phyloP scores from a whole-genome alignment of 352 stramenopile genomes.

The Plasmopara muralis region DNA sequence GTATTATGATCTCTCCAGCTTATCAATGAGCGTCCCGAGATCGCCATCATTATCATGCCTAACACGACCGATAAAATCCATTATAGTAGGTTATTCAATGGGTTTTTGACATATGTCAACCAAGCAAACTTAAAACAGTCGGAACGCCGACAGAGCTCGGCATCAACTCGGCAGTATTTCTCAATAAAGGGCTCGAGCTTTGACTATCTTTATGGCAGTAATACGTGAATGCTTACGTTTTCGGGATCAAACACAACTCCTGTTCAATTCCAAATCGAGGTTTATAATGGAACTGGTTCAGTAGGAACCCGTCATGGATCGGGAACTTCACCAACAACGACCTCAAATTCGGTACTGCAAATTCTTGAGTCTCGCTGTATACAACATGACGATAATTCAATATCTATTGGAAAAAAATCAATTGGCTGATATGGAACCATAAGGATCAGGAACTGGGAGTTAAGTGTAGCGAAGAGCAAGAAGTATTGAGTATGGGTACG shows the following conservation, averaged over 20 bases:
- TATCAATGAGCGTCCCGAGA: too few species aligned
- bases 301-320: too few species aligned
- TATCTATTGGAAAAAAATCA: conserved; percentile 6
- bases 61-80: too few species aligned
- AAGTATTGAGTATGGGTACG: too few species aligned
- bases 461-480: too few species aligned
- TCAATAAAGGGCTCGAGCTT: conserved; percentile 6
- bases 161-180: conserved; percentile 11
- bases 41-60: too few species aligned
- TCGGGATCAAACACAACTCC: conserved; percentile 11
- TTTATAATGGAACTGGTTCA: too few species aligned
- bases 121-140: conserved; percentile 12
- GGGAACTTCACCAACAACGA: too few species aligned
- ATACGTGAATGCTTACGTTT: conserved; percentile 8
- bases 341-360: too few species aligned
- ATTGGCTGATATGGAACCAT: neutral
- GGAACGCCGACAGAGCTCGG: conserved; percentile 14
- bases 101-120: conserved; percentile 9
- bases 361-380: neutral
- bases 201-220: conserved; percentile 8
- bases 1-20: too few species aligned
- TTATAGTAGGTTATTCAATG: neutral
- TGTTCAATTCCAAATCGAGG: conserved; percentile 3
- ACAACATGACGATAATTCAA: conserved; percentile 13
- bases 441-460: conserved; percentile 2